Conservation (phyloP, 2,329 filamentous ascomycete genomes). For the Microdochium paspali region DNA sequence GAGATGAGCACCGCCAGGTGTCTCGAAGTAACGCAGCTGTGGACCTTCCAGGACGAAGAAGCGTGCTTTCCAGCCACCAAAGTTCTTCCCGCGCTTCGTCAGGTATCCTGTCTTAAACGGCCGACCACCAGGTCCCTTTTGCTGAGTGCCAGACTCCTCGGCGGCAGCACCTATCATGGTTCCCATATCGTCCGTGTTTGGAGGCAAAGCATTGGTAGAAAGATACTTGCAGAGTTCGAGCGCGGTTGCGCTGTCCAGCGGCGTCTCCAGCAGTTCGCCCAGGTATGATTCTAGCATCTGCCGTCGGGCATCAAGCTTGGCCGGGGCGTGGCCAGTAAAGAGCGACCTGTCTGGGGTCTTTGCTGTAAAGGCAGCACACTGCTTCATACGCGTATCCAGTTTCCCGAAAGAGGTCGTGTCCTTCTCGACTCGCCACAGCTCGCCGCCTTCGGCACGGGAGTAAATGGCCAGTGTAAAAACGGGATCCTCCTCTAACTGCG, state of each 20-base stretch:
- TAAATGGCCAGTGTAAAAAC: slow-evolving; percentile 88
- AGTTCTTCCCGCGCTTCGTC: slow-evolving; percentile 96
- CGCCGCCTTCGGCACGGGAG: slow-evolving; percentile 63
- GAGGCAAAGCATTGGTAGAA: slow-evolving; percentile 55
- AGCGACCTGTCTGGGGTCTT: slow-evolving; percentile 76
- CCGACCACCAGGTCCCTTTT: slow-evolving; percentile 51
- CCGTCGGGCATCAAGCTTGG: slow-evolving; percentile 82
- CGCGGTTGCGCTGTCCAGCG: slow-evolving; percentile 67
- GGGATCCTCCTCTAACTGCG: slow-evolving; percentile 78
- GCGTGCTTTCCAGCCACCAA: slow-evolving; percentile 92
- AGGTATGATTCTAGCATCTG: slow-evolving; percentile 76
- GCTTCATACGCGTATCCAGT: slow-evolving; percentile 73
- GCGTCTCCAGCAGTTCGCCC: slow-evolving; percentile 73
- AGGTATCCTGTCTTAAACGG: slow-evolving; percentile 80
- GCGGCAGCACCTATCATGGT: slow-evolving; percentile 22
- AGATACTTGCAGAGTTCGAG: slow-evolving; percentile 81
- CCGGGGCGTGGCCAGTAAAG: slow-evolving; percentile 87
- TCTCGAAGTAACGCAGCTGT: slow-evolving; percentile 81
- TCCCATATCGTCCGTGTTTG: slow-evolving; percentile 44
- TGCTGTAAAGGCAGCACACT: slow-evolving; percentile 60
- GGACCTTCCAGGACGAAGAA: slow-evolving; percentile 53
- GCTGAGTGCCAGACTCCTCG: slow-evolving; percentile 25
- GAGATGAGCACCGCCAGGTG: slow-evolving; percentile 79
- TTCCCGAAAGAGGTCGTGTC: slow-evolving; percentile 72
- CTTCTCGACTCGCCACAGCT: slow-evolving; percentile 94